A percentile compares a stretch with the other conserved stretches of the same genome.
Evolutionary conservation across 1,284 basidiomycete genomes (phyloP).

Genomic region (Leccinum pachyderme): DNA sequence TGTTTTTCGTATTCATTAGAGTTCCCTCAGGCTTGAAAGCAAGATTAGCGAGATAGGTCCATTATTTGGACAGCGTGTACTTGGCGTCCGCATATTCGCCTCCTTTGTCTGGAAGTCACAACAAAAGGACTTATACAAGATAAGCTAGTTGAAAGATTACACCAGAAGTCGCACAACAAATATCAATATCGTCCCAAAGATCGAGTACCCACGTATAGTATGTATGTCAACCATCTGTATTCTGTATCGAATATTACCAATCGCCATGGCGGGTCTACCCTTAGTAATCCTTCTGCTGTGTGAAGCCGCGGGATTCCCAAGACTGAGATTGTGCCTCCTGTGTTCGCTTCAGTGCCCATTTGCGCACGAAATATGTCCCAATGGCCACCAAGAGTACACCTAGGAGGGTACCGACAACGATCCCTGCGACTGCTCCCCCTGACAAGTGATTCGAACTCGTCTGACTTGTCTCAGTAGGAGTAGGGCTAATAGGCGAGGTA

Average conservation of each 20-base stretch:
- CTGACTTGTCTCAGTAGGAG: conserved; percentile 13
- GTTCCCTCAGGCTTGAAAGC: neutral
- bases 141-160: neutral
- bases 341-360: conserved; percentile 39
- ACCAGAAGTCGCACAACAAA: neutral
- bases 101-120: neutral
- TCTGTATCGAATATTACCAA: neutral
- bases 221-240: neutral
- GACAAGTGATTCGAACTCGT: conserved; percentile 25
- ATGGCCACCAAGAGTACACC: conserved; percentile 44
- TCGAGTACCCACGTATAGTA: neutral
- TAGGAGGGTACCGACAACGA: conserved; percentile 53
- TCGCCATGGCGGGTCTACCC: neutral
- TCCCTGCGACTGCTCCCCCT: conserved; percentile 44
- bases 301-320: conserved; percentile 6
- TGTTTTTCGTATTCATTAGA: neutral
- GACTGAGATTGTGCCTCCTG: neutral
- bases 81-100: neutral
- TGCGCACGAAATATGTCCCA: conserved; percentile 49
- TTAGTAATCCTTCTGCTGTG: conserved; percentile 1
- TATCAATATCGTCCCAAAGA: neutral
- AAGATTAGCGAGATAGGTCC: neutral
- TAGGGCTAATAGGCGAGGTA: conserved; percentile 13
- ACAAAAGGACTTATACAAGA: neutral
- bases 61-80: neutral